Base-by-base conservation (phyloP, 176 grass and related monocot genomes). In the Musa troglodytarum region DNA sequence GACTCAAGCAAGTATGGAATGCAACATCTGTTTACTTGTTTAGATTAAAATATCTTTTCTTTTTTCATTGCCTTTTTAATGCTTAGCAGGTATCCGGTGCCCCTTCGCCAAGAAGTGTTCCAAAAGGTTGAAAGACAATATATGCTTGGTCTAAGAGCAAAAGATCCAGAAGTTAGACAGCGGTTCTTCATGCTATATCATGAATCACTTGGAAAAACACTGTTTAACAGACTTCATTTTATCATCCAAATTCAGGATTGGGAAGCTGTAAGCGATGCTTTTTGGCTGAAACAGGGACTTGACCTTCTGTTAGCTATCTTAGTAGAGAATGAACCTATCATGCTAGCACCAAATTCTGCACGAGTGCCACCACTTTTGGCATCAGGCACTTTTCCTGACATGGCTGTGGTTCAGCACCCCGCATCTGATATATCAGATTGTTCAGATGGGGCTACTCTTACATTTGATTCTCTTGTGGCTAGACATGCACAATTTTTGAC, bases 221-320 rank as follows among this genome's bases (percentile, higher is more conserved):
- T 99, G 53, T 99, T 94, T 86, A 82, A 79, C 74, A 90, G 95
- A 74, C 83, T 99, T 65, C 95, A 99, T 49, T 99, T 99, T 83
- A 99, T 99, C 82, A 92, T 99, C 71, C 95, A 99, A 59, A 69
- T 80, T 17, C 95, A 99, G 84, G 95, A 99, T 61, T 99, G 95
- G 95, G 95, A 99, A 85, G 78, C 91, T 62, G 91, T 91, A 53
- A 94, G 95, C 76, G 95, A 99, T 84, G 90, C 82, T 75, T 99
- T 99, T 74, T 99, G 95, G 95, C 80, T 99, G 75, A 99, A 92
- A 79, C 90, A 99, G 79, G 95, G 88, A 11, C 91, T 99, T 79
- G 95, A 99, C 85, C 95, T 99, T 74, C 87, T 99, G 75, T 83
- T 99, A 74, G 95, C 95, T 71, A 88, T 99, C 80, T 77, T 99